Evolutionary conservation across 352 stramenopile species (phyloP).

Genomic region (Aphanomyces euteiches): DNA sequence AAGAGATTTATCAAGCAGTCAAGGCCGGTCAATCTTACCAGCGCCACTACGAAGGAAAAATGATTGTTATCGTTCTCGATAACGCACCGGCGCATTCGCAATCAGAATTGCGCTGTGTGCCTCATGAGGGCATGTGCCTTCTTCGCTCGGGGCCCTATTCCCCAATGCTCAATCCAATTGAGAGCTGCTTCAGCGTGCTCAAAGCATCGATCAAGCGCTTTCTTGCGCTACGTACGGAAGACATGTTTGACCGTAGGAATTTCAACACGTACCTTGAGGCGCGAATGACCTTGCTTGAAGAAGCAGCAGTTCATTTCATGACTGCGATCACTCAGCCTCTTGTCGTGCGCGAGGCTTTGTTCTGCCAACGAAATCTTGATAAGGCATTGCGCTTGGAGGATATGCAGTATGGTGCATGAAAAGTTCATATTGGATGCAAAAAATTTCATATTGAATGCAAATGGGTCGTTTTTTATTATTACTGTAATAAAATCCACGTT

Average conservation of each 20-base stretch:
- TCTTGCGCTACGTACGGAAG: background rate
- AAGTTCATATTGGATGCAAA: too few relatives aligned
- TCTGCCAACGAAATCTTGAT: conserved; percentile 3
- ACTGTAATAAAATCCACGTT: too few relatives aligned
- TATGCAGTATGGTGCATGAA: too few relatives aligned
- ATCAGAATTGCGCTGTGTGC: conserved; percentile 6
- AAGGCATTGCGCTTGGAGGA: too few relatives aligned
- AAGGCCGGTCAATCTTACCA: background rate
- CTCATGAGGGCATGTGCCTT: conserved; percentile 27
- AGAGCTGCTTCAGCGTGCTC: conserved; percentile 30
- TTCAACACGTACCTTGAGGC: background rate
- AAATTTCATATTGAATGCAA: too few relatives aligned
- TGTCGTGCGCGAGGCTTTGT: background rate
- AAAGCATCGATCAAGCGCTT: background rate
- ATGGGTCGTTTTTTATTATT: too few relatives aligned
- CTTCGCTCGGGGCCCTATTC: conserved; percentile 30
- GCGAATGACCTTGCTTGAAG: conserved; percentile 2
- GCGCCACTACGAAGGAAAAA: conserved; percentile 26
- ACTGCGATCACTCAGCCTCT: background rate
- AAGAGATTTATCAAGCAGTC: conserved; percentile 9
- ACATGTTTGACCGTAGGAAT: conserved; percentile 19
- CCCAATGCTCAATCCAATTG: conserved; percentile 34
- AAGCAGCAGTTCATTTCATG: background rate
- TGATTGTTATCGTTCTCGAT: conserved; percentile 34
- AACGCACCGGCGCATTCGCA: conserved; percentile 31